A percentile compares a stretch with the other conserved stretches of the same genome.
These are phyloP conservation scores for Eucalyptus regnans DNA, from an alignment of 345 rosid genomes.

Conservation along the genomic window DNA sequence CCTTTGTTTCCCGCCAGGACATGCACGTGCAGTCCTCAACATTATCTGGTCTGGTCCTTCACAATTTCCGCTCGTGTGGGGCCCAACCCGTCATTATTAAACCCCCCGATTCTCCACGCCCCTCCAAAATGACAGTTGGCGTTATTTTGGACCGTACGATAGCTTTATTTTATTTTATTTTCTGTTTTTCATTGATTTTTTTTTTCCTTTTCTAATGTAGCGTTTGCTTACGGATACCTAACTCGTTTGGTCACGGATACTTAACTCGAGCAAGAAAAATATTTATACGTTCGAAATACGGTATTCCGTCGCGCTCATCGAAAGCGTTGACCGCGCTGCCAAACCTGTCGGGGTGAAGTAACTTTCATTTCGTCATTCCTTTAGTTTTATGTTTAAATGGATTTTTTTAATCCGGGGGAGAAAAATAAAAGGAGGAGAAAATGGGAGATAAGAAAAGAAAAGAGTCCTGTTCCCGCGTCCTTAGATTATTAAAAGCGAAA, in stretches of 20 bases:
- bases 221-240: neutral
- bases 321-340: neutral
- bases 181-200: too few relatives aligned
- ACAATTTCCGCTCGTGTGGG: neutral
- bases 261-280: neutral
- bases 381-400: neutral
- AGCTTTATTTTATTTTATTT: neutral
- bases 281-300: neutral
- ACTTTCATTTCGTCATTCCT: neutral
- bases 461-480: fast-evolving
- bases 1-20: neutral
- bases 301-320: neutral
- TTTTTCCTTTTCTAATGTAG: neutral
- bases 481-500: neutral
- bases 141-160: neutral
- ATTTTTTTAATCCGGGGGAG: neutral
- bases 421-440: neutral
- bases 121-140: neutral
- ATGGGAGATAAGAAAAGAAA: neutral
- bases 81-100: neutral
- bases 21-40: neutral
- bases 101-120: neutral
- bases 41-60: neutral
- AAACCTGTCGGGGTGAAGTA: neutral
- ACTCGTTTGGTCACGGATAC: neutral